Evolutionary conservation across 73 alveolate genomes (phyloP).

Genomic region (Symbiodinium pilosum): DNA sequence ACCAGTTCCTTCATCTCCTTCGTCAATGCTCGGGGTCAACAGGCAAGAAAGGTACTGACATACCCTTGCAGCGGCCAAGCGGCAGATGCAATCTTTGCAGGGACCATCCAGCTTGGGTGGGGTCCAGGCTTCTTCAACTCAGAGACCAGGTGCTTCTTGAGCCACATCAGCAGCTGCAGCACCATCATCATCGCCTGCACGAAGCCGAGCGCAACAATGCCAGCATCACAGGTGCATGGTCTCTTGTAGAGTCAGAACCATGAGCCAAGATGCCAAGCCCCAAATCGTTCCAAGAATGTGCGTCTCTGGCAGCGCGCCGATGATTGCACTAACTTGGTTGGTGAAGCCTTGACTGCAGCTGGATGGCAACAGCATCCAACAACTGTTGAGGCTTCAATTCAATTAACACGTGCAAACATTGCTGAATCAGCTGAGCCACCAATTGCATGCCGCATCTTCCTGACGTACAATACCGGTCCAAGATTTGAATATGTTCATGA

Average conservation of each 20-base stretch:
- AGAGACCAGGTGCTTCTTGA: conserved; percentile 45
- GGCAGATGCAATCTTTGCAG: conserved; percentile 55
- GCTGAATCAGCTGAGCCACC: background rate
- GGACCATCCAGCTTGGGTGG: conserved; percentile 82
- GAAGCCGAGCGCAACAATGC: background rate
- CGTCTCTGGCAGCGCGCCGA: conserved; percentile 92
- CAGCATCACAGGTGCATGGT: background rate
- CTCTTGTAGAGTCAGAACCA: background rate
- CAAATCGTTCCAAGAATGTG: conserved; percentile 57
- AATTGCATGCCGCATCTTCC: conserved; percentile 92
- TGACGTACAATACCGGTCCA: background rate
- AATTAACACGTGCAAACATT: background rate
- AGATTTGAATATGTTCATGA: too few relatives aligned
- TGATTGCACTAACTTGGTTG: conserved; percentile 87
- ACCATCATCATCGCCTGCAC: conserved; percentile 30
- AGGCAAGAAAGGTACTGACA: too few relatives aligned
- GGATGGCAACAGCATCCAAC: background rate
- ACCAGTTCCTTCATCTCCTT: conserved; percentile 89
- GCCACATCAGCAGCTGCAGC: conserved; percentile 88
- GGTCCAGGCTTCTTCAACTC: conserved; percentile 91
- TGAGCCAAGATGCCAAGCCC: conserved; percentile 26
- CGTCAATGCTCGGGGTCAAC: background rate
- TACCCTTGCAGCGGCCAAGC: background rate
- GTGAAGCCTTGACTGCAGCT: conserved; percentile 33
- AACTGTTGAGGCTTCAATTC: too few relatives aligned